A percentile compares a stretch with the other conserved stretches of the same genome.
These are phyloP conservation scores for Fraxinus angustifolia DNA, from an alignment of 305 asterid genomes.

Conservation along the genomic window DNA sequence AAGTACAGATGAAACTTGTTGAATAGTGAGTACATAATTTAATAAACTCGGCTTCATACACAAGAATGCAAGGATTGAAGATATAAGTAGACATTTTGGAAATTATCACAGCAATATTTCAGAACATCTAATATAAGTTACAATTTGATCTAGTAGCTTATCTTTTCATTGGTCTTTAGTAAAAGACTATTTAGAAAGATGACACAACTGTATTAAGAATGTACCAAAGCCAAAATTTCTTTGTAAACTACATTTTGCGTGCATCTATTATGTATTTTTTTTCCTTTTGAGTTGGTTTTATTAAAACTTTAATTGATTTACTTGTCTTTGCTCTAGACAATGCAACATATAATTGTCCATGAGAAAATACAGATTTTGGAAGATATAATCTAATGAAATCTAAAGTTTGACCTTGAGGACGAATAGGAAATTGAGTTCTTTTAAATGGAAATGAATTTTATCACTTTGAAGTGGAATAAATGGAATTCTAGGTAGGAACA, in stretches of 20 bases:
- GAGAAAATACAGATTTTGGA: background rate
- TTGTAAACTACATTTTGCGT: background rate
- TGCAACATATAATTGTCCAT: background rate
- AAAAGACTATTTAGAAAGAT: constrained; percentile 52
- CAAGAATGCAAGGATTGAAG: background rate
- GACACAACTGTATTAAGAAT: too few relatives aligned
- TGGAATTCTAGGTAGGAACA: background rate
- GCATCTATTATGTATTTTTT: background rate
- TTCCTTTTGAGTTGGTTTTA: background rate
- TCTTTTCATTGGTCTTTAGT: constrained; percentile 83
- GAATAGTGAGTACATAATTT: constrained; percentile 60
- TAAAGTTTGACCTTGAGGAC: background rate
- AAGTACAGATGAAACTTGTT: constrained; percentile 38
- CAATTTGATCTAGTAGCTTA: constrained; percentile 18
- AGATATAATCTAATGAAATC: background rate
- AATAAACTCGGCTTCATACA: constrained; percentile 72
- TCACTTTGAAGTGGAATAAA: background rate
- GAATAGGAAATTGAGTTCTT: background rate
- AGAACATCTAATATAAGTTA: background rate
- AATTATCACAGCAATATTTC: too few relatives aligned
- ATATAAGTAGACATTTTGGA: too few relatives aligned
- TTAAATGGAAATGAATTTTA: background rate
- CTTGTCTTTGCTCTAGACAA: background rate
- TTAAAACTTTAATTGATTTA: background rate
- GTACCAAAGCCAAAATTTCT: background rate